A percentile compares a stretch with the other conserved stretches of the same genome.
These are phyloP conservation scores for Diaporthe destruens DNA, from an alignment of 2,329 filamentous ascomycete genomes.

Conservation along the genomic window DNA sequence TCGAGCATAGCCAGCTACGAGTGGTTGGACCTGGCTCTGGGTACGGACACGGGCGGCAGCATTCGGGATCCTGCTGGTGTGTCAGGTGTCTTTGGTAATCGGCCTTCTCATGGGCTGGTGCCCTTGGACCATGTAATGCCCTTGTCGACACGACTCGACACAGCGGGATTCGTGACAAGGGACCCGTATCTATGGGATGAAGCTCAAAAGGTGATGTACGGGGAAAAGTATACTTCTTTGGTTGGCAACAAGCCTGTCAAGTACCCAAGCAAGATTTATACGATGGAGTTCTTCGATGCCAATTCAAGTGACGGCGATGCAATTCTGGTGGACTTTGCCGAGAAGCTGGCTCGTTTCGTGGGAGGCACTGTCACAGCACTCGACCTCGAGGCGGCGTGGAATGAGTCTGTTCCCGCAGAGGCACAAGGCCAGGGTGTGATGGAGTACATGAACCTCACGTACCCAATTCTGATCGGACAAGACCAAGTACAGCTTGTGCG, in stretches of 20 bases:
- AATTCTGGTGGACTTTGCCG: not conserved
- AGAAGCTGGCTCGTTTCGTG: not conserved
- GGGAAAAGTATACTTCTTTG: not conserved
- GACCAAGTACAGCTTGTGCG: not conserved
- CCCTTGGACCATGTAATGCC: not conserved
- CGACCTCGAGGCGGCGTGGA: not conserved
- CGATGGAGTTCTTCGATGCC: constrained; percentile 2
- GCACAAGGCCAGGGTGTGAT: not conserved
- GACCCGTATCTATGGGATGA: constrained; percentile 1
- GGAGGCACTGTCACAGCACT: not conserved
- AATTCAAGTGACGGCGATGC: not conserved
- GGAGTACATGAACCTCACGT: constrained; percentile 11
- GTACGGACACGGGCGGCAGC: not conserved
- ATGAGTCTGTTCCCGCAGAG: not conserved
- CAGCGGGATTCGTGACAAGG: not conserved
- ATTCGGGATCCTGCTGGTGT: not conserved
- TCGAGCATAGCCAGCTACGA: constrained; percentile 14
- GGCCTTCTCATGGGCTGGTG: not conserved
- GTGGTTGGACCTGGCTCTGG: not conserved
- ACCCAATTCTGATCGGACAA: not conserved
- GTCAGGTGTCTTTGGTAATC: not conserved
- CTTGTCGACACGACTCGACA: not conserved
- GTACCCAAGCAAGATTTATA: not conserved
- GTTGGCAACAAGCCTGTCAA: not conserved
- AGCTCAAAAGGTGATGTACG: not conserved